Conservation (phyloP, 495 filamentous ascomycete genomes). For the Margaritispora aquatica region DNA sequence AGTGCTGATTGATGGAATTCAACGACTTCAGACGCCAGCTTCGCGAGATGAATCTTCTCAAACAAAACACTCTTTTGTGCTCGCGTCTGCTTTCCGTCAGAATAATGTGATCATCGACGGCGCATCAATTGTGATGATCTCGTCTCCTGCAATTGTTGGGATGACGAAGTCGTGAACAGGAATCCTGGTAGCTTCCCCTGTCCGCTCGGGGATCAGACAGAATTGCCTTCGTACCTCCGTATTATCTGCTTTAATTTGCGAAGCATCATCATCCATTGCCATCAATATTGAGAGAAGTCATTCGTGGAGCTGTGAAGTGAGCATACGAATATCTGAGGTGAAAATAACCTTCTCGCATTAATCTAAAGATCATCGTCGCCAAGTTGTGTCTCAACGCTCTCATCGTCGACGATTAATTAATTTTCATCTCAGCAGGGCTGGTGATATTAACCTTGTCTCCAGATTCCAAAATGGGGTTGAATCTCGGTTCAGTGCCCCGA, state of each 20-base stretch:
- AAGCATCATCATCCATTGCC: too few species aligned
- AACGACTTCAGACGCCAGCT: background rate
- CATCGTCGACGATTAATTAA: background rate
- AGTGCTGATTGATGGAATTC: constrained; percentile 2
- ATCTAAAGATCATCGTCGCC: background rate
- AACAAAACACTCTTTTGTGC: background rate
- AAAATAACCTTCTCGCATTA: background rate
- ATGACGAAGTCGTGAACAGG: background rate
- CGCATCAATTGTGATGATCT: background rate
- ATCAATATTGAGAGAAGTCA: too few species aligned
- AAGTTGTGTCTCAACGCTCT: background rate
- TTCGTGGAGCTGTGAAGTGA: too few species aligned
- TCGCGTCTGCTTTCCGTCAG: background rate
- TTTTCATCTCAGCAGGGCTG: background rate
- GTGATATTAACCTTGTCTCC: too few species aligned
- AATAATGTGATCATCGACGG: background rate
- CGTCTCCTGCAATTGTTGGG: background rate
- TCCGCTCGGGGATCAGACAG: background rate
- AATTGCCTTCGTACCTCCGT: background rate
- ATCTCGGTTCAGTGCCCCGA: background rate
- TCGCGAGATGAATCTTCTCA: background rate
- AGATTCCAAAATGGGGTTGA: background rate
- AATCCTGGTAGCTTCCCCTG: background rate
- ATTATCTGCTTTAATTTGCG: background rate
- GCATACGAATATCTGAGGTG: background rate